A percentile compares a stretch with the other conserved stretches of the same genome.
Evolutionary conservation across 2,329 filamentous ascomycete species (phyloP).

Genomic region (Pseudogymnoascus sp.): DNA sequence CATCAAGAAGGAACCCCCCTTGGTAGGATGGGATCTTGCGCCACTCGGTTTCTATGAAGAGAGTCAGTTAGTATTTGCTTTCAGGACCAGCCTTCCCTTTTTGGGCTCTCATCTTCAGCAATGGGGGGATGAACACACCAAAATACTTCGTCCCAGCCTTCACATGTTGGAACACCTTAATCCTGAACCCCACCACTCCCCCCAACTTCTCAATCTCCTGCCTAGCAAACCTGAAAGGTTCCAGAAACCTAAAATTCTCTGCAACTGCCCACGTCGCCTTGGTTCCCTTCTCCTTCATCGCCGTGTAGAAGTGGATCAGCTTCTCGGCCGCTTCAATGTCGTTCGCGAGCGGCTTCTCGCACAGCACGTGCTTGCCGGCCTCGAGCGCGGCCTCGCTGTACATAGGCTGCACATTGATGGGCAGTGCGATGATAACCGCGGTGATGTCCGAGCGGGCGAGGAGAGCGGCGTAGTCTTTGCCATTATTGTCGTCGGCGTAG

Average conservation of each 20-base stretch:
- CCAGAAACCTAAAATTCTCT: constrained; percentile 66
- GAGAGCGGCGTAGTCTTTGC: constrained; percentile 38
- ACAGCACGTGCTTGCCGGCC: constrained; percentile 48
- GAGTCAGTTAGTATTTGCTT: constrained; percentile 12
- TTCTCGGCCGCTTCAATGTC: constrained; percentile 41
- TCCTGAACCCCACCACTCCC: constrained; percentile 47
- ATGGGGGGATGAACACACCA: constrained; percentile 17
- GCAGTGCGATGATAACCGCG: constrained; percentile 38
- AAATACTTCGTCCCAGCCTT: constrained; percentile 42
- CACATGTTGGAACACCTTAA: constrained; percentile 40
- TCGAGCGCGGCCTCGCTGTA: constrained; percentile 43
- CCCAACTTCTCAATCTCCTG: constrained; percentile 46
- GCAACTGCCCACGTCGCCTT: constrained; percentile 52
- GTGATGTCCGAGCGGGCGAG: constrained; percentile 28
- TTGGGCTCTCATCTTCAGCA: not conserved
- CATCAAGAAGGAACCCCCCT: constrained; percentile 71
- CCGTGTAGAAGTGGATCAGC: constrained; percentile 42
- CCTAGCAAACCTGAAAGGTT: constrained; percentile 46
- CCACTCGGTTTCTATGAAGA: constrained; percentile 46
- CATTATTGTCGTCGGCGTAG: constrained; percentile 28
- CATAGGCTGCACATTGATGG: constrained; percentile 42
- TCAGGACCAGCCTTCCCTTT: not conserved
- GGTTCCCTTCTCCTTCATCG: constrained; percentile 22
- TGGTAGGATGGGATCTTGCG: constrained; percentile 64
- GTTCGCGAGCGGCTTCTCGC: constrained; percentile 48